Base-by-base conservation (phyloP, 805 yeast genomes). In the Cyberlindnera xylosilytica region DNA sequence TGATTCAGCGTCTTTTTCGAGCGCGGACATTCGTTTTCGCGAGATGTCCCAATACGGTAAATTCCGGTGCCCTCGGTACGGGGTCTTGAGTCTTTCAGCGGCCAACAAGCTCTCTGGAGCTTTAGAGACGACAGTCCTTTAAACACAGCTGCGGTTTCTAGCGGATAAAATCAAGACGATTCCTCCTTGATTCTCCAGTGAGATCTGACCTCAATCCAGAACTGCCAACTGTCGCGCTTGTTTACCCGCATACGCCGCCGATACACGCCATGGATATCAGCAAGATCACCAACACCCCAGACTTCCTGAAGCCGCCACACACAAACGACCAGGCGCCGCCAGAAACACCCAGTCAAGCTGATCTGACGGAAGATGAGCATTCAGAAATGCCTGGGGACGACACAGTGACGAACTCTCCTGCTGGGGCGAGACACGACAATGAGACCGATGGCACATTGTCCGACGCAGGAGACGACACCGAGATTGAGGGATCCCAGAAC, bases 251-350 rank as follows among this genome's bases (percentile, higher is more conserved):
- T n/a, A n/a, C n/a, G n/a, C n/a, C n/a, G n/a, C n/a, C n/a, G n/a
- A n/a, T n/a, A n/a, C n/a, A n/a, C n/a, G n/a, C n/a, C n/a, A 44
- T 44, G 47, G 47, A 44, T 33, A 44, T 44, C 47, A 34, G 34
- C 23, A 34, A 39, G 36, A 30, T 44, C 35, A 44, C 47, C 18
- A 32, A 44, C 29, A 34, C 38, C 8, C 13, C 45, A 10, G 43
- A 32, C 18, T 6, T 16, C 8, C 20, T 7, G 19, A 17, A 27
- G 30, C 16, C 30, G 9, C 30, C 30, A 27, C 6, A 6, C 13
- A 9, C n/a, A 7, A n/a, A 27, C 16, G n/a, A 27, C 30, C 15
- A 27, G 9, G 16, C 13, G 13, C 15, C 13, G 9, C 8, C 27
- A 6, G 36, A 20, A 11, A 26, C n/a, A 4, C 7, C 22, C 17